Evolutionary conservation across 257 asterid species (phyloP).

Genomic region (Ilex aquifolium): DNA sequence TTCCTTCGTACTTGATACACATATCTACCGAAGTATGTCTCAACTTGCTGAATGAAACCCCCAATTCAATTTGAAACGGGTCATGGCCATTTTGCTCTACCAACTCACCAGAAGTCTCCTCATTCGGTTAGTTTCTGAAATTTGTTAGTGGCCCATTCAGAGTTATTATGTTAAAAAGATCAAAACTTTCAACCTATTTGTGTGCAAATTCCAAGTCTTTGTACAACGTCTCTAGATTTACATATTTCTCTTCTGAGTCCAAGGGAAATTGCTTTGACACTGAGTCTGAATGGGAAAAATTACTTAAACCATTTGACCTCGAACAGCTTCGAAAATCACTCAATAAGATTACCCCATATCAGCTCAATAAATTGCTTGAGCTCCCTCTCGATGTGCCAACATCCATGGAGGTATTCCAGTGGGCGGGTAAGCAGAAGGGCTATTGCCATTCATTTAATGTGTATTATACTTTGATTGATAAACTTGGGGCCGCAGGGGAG

Average conservation of each 20-base stretch:
- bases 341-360: slow-evolving; percentile 59
- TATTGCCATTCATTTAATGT: slow-evolving; percentile 65
- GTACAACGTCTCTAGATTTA: slow-evolving; percentile 23
- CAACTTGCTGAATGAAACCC: too few species aligned
- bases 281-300: slow-evolving; percentile 70
- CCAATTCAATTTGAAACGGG: too few species aligned
- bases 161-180: neutral
- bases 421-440: slow-evolving; percentile 65
- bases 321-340: slow-evolving; percentile 65
- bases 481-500: slow-evolving; percentile 54
- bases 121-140: neutral
- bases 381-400: slow-evolving; percentile 66
- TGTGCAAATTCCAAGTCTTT: neutral
- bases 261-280: slow-evolving; percentile 22
- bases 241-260: slow-evolving; percentile 24
- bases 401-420: slow-evolving; percentile 60
- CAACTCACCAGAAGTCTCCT: too few species aligned
- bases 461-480: slow-evolving; percentile 65
- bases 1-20: too few species aligned
- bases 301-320: slow-evolving; percentile 83
- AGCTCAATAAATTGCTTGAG: slow-evolving; percentile 65
- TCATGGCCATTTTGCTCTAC: neutral
- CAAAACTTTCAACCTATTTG: neutral
- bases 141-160: neutral
- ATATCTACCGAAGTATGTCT: too few species aligned